Conservation (phyloP, 1,284 basidiomycete species). For the Fomes fomentarius region DNA sequence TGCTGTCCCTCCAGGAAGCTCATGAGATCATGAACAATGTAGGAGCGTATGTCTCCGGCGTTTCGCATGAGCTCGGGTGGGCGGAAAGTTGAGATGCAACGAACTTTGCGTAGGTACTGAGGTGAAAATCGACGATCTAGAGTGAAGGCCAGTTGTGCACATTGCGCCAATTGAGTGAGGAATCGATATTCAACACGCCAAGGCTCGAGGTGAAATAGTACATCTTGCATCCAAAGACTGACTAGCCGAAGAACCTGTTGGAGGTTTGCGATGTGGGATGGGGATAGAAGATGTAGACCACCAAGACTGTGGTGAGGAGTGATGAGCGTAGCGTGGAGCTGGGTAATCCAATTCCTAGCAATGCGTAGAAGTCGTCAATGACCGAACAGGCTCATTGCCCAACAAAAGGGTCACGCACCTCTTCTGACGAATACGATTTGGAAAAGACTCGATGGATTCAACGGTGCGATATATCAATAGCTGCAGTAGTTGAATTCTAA, state of each 20-base stretch:
- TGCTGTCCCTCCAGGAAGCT: slow-evolving; percentile 28
- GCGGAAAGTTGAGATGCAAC: slow-evolving; percentile 19
- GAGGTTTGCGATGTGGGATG: slow-evolving; percentile 40
- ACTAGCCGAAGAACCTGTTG: slow-evolving; percentile 38
- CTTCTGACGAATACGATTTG: slow-evolving; percentile 11
- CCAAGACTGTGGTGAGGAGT: slow-evolving; percentile 28
- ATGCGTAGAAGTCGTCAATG: background rate
- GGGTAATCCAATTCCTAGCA: slow-evolving; percentile 27
- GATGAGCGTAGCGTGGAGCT: slow-evolving; percentile 25
- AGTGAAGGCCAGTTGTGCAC: slow-evolving; percentile 24
- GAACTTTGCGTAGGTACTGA: slow-evolving; percentile 20
- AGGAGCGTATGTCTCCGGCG: slow-evolving; percentile 12
- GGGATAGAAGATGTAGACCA: slow-evolving; percentile 34
- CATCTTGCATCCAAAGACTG: slow-evolving; percentile 42
- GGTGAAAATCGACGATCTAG: slow-evolving; percentile 22
- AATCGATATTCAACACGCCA: background rate
- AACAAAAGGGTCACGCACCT: slow-evolving; percentile 23
- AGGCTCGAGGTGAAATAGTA: slow-evolving; percentile 33
- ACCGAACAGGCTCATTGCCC: too few relatives aligned
- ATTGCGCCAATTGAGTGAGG: slow-evolving; percentile 25
- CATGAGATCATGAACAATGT: slow-evolving; percentile 43
- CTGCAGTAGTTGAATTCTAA: slow-evolving; percentile 52
- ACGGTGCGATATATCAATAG: slow-evolving; percentile 45
- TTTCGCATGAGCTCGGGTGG: slow-evolving; percentile 13
- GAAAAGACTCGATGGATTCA: slow-evolving; percentile 27